Conservation (phyloP, 106 monocot species). For the Chionographis japonica region DNA sequence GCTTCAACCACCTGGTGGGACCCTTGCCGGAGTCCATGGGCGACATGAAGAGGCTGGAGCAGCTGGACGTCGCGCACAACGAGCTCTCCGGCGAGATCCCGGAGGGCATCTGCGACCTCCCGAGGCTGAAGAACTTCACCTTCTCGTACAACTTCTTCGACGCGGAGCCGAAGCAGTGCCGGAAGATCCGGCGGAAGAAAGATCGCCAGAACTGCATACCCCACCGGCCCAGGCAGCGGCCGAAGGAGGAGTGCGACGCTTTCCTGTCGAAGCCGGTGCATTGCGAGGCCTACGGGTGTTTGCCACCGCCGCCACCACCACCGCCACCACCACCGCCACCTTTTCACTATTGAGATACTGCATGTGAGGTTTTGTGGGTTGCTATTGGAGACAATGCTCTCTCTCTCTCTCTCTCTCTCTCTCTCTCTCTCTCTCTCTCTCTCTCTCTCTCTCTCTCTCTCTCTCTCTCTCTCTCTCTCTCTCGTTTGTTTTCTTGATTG, state of each 20-base stretch:
- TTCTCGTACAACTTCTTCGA: slow-evolving; percentile 67
- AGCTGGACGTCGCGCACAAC: slow-evolving; percentile 72
- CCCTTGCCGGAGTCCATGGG: slow-evolving; percentile 57
- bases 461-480: too few species aligned
- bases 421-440: too few species aligned
- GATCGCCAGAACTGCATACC: slow-evolving; percentile 54
- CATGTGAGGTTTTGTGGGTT: too few species aligned
- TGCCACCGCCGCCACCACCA: slow-evolving; percentile 18
- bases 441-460: too few species aligned
- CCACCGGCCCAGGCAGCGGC: slow-evolving; percentile 36
- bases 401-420: too few species aligned
- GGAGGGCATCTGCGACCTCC: slow-evolving; percentile 47
- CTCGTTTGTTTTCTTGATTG: too few species aligned
- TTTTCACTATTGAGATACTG: neutral
- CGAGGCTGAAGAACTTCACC: slow-evolving; percentile 62
- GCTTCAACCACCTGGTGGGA: slow-evolving; percentile 54
- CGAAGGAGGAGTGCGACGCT: slow-evolving; percentile 37
- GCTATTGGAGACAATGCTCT: too few species aligned
- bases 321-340: slow-evolving; percentile 16
- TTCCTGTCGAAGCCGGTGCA: slow-evolving; percentile 32
- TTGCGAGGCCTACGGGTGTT: slow-evolving; percentile 32
- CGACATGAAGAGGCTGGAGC: slow-evolving; percentile 45
- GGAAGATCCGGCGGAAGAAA: slow-evolving; percentile 26
- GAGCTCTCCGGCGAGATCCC: slow-evolving; percentile 53
- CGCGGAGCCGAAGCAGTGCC: slow-evolving; percentile 48